Conservation (phyloP, 768 basidiomycete genomes). For the Sporobolomyces roseus region DNA sequence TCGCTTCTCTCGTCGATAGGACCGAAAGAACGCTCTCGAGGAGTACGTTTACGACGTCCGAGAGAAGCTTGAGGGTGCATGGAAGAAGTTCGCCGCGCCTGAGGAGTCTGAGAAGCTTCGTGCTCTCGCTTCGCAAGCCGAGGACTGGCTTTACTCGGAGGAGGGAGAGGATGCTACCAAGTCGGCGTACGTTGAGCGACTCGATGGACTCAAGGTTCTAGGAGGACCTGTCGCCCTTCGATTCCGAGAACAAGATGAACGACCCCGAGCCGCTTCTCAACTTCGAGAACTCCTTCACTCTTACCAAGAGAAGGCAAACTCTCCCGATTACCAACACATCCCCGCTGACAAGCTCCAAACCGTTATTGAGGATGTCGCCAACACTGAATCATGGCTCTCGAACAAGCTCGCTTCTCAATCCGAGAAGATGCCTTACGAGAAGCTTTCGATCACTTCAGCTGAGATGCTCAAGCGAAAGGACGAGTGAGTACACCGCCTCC, state of each 20-base stretch:
- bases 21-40: slow-evolving; percentile 96
- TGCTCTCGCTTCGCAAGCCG: slow-evolving; percentile 66
- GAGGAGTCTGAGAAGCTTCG: slow-evolving; percentile 76
- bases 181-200: slow-evolving; percentile 80
- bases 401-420: slow-evolving; percentile 82
- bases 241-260: slow-evolving; percentile 75
- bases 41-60: slow-evolving; percentile 87
- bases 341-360: slow-evolving; percentile 76
- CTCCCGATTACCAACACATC: slow-evolving; percentile 79
- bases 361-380: slow-evolving; percentile 84
- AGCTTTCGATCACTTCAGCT: slow-evolving; percentile 71
- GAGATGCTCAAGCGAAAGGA: slow-evolving; percentile 90
- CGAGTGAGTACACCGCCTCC: slow-evolving; percentile 52
- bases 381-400: slow-evolving; percentile 89
- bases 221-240: slow-evolving; percentile 84
- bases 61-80: slow-evolving; percentile 69
- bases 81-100: slow-evolving; percentile 67
- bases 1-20: slow-evolving; percentile 53
- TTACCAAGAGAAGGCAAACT: slow-evolving; percentile 78
- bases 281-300: slow-evolving; percentile 84
- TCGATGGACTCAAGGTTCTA: slow-evolving; percentile 75
- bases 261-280: slow-evolving; percentile 64
- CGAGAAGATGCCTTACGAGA: slow-evolving; percentile 82
- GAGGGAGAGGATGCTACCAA: slow-evolving; percentile 89
- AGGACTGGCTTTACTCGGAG: slow-evolving; percentile 96